Conservation (phyloP, 108 stramenopile genomes). For the Pinguiococcus pyrenoidosus region DNA sequence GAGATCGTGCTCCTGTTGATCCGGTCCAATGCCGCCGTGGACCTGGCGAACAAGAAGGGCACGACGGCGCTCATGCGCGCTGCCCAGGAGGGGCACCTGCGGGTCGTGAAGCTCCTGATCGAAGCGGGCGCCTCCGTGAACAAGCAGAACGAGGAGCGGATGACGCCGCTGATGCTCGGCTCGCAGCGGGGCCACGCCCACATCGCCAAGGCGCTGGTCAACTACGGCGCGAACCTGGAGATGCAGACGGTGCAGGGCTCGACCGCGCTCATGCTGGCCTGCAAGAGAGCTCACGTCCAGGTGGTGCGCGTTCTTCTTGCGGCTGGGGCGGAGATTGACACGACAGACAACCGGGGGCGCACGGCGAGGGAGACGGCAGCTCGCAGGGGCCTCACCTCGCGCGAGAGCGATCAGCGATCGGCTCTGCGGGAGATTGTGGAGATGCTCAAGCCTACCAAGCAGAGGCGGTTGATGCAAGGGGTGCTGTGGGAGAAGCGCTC, state of each 20-base stretch:
- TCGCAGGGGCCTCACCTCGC: constrained; percentile 18
- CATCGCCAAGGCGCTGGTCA: constrained; percentile 50
- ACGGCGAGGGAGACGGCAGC: constrained; percentile 54
- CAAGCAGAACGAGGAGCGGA: constrained; percentile 54
- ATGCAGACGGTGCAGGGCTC: constrained; percentile 53
- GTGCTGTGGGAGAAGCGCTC: too few relatives aligned
- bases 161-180: constrained; percentile 69
- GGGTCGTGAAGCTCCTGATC: constrained; percentile 17
- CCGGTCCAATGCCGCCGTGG: constrained; percentile 38
- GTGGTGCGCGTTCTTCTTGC: constrained; percentile 57
- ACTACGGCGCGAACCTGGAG: constrained; percentile 45
- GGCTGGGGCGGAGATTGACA: constrained; percentile 56
- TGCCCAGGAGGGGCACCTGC: constrained; percentile 60
- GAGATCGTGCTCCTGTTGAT: constrained; percentile 48
- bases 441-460: constrained; percentile 27
- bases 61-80: constrained; percentile 77
- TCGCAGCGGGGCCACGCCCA: constrained; percentile 59
- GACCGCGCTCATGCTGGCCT: constrained; percentile 66
- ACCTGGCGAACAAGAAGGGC: constrained; percentile 56
- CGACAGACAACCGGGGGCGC: constrained; percentile 47
- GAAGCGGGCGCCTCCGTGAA: constrained; percentile 50
- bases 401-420: too few relatives aligned
- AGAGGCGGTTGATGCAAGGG: constrained; percentile 26
- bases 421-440: constrained; percentile 11
- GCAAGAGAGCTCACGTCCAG: constrained; percentile 56